Evolutionary conservation across 2,329 filamentous ascomycete species (phyloP), one percentile per base, ranked within the genome.

Genomic region (Bipolaris bicolor): DNA sequence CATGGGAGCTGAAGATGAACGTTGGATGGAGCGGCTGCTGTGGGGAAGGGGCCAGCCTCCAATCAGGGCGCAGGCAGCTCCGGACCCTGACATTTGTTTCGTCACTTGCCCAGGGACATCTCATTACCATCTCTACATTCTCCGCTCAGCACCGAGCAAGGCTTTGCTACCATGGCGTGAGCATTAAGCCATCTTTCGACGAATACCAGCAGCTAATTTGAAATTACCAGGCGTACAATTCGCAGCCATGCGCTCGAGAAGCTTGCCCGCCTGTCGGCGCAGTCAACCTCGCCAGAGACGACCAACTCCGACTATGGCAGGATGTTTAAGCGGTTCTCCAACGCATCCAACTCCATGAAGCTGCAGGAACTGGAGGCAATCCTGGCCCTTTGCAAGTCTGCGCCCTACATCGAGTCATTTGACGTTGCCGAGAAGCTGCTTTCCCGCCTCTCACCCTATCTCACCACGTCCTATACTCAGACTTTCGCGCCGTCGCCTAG

Each of bases 301-400:
- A 70, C 73, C 24, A 69, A 68, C 45, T 63, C 71, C 13, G 78
- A 81, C 53, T 74, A 82, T 45, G 62, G 71, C 47, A 71, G 75
- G 55, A 65, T 83, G 18, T 82, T 80, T 64, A 76, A 73, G 58
- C 63, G 74, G 63, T 78, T 75, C 57, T 62, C 67, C n/a, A 55
- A 55, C 49, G 50, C 60, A 16, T 52, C 60, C 9, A 53, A 52
- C 55, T 34, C 45, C n/a, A 20, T 61, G 92, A 91, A 88, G 51
- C 87, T 93, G 52, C 88, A 91, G 69, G 96, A 99, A 81, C 89
- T 97, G 66, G 94, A 99, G 76, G 90, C 96, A 51, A 84, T 99
- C 24, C 80, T 98, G 24, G 92, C 95, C 41, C 83, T 99, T 24
- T 98, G 94, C 81, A 94, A 93, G 78, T 91, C 94, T 51, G 91